phyloP scores from a whole-genome alignment of 2,329 filamentous ascomycete genomes.

The Dothistroma septosporum region DNA sequence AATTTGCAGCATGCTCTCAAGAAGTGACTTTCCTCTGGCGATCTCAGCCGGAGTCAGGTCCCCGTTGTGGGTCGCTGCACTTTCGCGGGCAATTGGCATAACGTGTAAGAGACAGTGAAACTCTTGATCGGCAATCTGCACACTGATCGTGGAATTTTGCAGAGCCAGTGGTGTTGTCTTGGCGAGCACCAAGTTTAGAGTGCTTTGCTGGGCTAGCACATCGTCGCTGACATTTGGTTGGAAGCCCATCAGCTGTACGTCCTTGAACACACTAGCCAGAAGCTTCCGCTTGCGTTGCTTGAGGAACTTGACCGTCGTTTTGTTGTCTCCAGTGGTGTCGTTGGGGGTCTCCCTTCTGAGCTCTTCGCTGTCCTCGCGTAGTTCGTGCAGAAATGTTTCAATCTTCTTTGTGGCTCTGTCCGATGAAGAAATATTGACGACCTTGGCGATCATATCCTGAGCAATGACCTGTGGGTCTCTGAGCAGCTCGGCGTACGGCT shows the following conservation, averaged over 20 bases:
- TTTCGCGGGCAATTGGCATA: slow-evolving; percentile 62
- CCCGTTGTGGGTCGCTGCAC: slow-evolving; percentile 69
- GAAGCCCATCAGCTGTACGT: slow-evolving; percentile 83
- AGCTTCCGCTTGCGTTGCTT: slow-evolving; percentile 87
- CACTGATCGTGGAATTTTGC: not conserved
- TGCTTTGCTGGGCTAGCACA: slow-evolving; percentile 67
- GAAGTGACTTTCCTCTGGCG: slow-evolving; percentile 70
- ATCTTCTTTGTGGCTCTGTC: slow-evolving; percentile 9
- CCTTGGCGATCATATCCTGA: not conserved
- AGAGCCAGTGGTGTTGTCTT: slow-evolving; percentile 39
- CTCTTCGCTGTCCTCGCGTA: slow-evolving; percentile 65
- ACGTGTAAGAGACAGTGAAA: slow-evolving; percentile 77
- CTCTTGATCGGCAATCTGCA: slow-evolving; percentile 57
- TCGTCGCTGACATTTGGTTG: slow-evolving; percentile 74
- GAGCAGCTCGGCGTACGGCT: not conserved
- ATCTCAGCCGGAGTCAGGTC: slow-evolving; percentile 81
- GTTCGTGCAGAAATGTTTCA: slow-evolving; percentile 38
- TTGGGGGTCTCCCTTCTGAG: slow-evolving; percentile 80
- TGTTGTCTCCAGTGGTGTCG: slow-evolving; percentile 81
- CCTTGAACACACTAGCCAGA: slow-evolving; percentile 81
- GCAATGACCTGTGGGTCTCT: not conserved
- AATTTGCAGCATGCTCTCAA: slow-evolving; percentile 75
- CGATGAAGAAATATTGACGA: not conserved
- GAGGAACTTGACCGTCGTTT: slow-evolving; percentile 76
- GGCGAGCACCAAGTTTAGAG: slow-evolving; percentile 66